Conservation (phyloP, 441 rosid genomes). For the Gossypium davidsonii region DNA sequence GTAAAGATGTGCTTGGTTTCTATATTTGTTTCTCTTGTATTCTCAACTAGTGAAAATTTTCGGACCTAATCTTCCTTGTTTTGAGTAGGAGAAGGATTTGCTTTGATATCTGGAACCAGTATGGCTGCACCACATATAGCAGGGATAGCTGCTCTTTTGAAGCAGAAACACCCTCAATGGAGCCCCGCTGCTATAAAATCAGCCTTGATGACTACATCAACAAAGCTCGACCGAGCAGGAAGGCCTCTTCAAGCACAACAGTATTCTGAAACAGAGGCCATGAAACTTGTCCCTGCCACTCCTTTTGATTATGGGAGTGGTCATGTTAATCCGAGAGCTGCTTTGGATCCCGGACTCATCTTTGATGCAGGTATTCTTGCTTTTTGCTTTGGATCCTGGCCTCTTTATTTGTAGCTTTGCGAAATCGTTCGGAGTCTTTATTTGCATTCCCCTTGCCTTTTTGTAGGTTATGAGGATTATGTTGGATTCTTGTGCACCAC, state of each 20-base stretch:
- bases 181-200: constrained; percentile 97
- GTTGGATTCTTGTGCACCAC: constrained; percentile 91
- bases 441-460: not conserved
- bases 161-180: constrained; percentile 94
- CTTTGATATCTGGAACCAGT: constrained; percentile 94
- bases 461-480: constrained; percentile 74
- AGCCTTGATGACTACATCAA: constrained; percentile 86
- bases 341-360: constrained; percentile 93
- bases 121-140: constrained; percentile 99
- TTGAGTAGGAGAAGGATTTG: constrained; percentile 87
- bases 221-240: constrained; percentile 77
- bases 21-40: not conserved
- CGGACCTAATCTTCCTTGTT: not conserved
- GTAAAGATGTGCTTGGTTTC: constrained; percentile 35
- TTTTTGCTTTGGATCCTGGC: not conserved
- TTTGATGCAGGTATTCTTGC: constrained; percentile 69
- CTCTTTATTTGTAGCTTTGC: not conserved
- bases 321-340: constrained; percentile 91
- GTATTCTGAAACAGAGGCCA: constrained; percentile 73
- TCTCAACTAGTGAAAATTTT: not conserved
- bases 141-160: constrained; percentile 94
- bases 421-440: not conserved
- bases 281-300: constrained; percentile 71
- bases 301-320: constrained; percentile 98
- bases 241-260: constrained; percentile 89